Conservation (phyloP, 2,329 filamentous ascomycete species). For the Talaromyces sp. region DNA sequence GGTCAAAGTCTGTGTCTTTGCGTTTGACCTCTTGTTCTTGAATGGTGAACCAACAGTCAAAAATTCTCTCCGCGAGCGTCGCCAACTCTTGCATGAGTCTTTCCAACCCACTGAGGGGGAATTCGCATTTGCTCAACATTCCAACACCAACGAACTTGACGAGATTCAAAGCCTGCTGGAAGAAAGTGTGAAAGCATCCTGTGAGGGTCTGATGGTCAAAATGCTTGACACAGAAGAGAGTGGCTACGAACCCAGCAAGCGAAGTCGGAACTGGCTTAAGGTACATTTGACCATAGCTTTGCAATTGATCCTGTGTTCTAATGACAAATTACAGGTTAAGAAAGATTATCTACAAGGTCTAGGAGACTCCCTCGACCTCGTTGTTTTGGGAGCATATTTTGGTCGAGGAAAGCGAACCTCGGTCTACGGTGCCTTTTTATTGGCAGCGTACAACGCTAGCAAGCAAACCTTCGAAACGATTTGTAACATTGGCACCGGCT, state of each 20-base stretch:
- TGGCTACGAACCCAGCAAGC: slow-evolving; percentile 92
- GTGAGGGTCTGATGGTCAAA: slow-evolving; percentile 98
- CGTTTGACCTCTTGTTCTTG: slow-evolving; percentile 89
- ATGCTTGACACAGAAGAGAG: slow-evolving; percentile 94
- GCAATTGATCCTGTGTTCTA: background rate
- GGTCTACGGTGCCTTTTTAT: slow-evolving; percentile 90
- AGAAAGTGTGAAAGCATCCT: slow-evolving; percentile 91
- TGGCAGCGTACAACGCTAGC: slow-evolving; percentile 83
- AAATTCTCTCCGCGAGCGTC: slow-evolving; percentile 77
- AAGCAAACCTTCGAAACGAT: slow-evolving; percentile 87
- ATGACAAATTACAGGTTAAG: slow-evolving; percentile 63
- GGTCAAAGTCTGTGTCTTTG: slow-evolving; percentile 94
- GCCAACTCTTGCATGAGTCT: slow-evolving; percentile 67
- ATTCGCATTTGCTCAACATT: slow-evolving; percentile 82
- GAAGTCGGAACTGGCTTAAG: slow-evolving; percentile 98
- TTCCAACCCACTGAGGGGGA: slow-evolving; percentile 82
- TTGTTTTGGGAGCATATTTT: slow-evolving; percentile 90
- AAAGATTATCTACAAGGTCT: slow-evolving; percentile 95
- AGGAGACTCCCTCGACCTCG: slow-evolving; percentile 92
- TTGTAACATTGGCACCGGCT: slow-evolving; percentile 97
- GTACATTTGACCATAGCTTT: slow-evolving; percentile 42
- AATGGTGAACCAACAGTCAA: slow-evolving; percentile 88
- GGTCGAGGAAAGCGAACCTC: slow-evolving; percentile 94
- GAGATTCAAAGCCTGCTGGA: slow-evolving; percentile 91
- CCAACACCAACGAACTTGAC: slow-evolving; percentile 83